Percentiles rank a stretch among this genome's conserved stretches.
Conservation (phyloP, 1,139 yeast genomes). For the Blastobotrys ciferrii region DNA sequence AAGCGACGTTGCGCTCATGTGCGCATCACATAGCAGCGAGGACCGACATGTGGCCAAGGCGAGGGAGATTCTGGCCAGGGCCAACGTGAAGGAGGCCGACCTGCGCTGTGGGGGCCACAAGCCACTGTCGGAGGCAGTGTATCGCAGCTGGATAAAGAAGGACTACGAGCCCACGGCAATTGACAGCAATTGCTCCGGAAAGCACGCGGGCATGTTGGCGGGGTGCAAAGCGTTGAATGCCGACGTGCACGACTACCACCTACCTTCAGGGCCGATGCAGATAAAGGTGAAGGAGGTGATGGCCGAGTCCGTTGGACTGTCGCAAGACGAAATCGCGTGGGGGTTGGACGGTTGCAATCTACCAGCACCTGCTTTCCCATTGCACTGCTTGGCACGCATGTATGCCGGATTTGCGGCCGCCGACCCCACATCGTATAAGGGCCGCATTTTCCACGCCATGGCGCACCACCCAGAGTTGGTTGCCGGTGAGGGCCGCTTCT, state of each 20-base stretch:
- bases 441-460: slow-evolving; percentile 1
- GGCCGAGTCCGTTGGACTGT: not conserved
- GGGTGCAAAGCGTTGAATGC: not conserved
- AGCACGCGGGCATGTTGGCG: slow-evolving; percentile 5
- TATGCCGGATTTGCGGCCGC: slow-evolving; percentile 3
- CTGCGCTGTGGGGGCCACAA: not conserved
- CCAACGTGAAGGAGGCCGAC: not conserved
- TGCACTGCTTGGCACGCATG: not conserved
- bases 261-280: not conserved
- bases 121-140: not conserved
- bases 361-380: slow-evolving; percentile 1
- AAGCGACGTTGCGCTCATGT: slow-evolving; percentile 66
- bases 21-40: slow-evolving; percentile 3
- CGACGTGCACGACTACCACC: not conserved
- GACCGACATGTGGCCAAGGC: not conserved
- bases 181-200: not conserved
- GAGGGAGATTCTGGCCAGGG: not conserved
- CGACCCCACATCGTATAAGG: not conserved
- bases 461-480: not conserved
- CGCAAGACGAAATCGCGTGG: not conserved
- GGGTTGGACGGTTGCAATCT: not conserved
- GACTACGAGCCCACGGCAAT: not conserved
- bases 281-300: not conserved
- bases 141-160: not conserved
- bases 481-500: slow-evolving; percentile 1